These are phyloP conservation scores for Chalara sp. DNA, from an alignment of 2,329 filamentous ascomycete genomes.

Conservation along the genomic window DNA sequence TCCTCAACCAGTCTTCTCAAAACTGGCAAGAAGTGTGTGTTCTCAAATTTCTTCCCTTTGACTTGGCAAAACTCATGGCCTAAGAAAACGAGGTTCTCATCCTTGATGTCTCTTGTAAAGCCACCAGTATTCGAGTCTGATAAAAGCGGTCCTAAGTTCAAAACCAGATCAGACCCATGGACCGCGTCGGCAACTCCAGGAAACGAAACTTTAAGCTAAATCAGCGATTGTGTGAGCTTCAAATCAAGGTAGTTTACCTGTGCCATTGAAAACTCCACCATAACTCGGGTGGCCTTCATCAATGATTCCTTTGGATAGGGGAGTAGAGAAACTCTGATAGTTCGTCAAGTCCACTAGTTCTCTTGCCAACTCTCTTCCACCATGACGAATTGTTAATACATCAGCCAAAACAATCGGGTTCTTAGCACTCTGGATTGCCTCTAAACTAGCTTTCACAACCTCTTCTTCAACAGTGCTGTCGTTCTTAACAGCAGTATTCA, in stretches of 20 bases:
- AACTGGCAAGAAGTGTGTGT: slow-evolving; percentile 62
- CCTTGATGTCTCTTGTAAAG: slow-evolving; percentile 31
- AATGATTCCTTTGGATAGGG: slow-evolving; percentile 43
- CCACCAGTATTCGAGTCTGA: slow-evolving; percentile 39
- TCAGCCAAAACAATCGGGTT: slow-evolving; percentile 46
- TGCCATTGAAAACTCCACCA: slow-evolving; percentile 41
- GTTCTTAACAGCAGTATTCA: slow-evolving; percentile 18
- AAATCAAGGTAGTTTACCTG: slow-evolving; percentile 25
- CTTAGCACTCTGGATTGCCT: slow-evolving; percentile 37
- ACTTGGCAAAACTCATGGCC: slow-evolving; percentile 20
- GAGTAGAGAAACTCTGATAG: slow-evolving; percentile 41
- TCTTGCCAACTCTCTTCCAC: slow-evolving; percentile 20
- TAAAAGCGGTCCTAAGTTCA: slow-evolving; percentile 39
- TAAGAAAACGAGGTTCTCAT: slow-evolving; percentile 11
- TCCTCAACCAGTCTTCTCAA: slow-evolving; percentile 55
- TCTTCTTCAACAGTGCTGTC: slow-evolving; percentile 18
- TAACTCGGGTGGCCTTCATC: slow-evolving; percentile 41
- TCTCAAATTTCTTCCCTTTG: slow-evolving; percentile 15
- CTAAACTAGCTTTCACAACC: slow-evolving; percentile 30
- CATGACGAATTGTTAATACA: slow-evolving; percentile 32
- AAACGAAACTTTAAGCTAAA: slow-evolving; percentile 14
- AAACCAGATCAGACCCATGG: slow-evolving; percentile 35
- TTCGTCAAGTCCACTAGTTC: slow-evolving; percentile 34
- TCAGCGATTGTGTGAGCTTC: neutral
- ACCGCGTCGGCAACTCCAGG: slow-evolving; percentile 30